Conservation (phyloP, 164 flowering plant species). For the Stephania japonica region DNA sequence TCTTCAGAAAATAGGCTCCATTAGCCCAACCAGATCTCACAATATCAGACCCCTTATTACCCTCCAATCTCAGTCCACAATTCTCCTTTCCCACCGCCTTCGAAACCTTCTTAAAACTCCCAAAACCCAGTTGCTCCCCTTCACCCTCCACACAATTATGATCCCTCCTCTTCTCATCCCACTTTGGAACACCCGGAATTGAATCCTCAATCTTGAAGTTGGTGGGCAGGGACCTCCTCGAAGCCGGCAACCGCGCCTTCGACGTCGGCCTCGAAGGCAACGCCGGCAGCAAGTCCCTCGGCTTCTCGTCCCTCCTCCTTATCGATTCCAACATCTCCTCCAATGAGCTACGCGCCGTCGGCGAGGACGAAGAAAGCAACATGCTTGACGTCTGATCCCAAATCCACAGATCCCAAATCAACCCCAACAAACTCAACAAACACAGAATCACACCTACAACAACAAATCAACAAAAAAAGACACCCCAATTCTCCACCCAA, state of each 20-base stretch:
- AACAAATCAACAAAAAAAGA: neutral
- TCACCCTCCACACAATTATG: conserved; percentile 9
- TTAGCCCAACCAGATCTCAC: conserved; percentile 30
- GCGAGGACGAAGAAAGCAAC: conserved; percentile 30
- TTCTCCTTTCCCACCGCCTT: conserved; percentile 15
- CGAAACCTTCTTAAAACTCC: conserved; percentile 34
- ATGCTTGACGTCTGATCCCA: conserved; percentile 19
- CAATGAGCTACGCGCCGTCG: conserved; percentile 61
- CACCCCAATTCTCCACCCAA: neutral
- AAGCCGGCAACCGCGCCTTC: conserved; percentile 57
- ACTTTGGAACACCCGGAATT: neutral
- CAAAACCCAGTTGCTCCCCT: conserved; percentile 39
- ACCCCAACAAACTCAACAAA: conserved; percentile 2
- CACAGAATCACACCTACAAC: no score
- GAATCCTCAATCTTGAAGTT: conserved; percentile 35
- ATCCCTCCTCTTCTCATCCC: conserved; percentile 36
- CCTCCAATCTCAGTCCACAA: conserved; percentile 15
- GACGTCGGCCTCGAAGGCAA: conserved; percentile 79
- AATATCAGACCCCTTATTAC: conserved; percentile 11
- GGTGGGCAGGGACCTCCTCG: conserved; percentile 47
- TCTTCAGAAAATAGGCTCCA: conserved; percentile 53
- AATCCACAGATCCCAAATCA: conserved; percentile 5
- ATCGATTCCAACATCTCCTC: conserved; percentile 96
- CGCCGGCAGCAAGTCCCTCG: conserved; percentile 77
- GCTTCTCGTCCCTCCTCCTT: conserved; percentile 51